A percentile compares a stretch with the other conserved stretches of the same genome.
Evolutionary conservation across 23 red algal species (phyloP).

Genomic region (Gracilaria vermiculophylla): DNA sequence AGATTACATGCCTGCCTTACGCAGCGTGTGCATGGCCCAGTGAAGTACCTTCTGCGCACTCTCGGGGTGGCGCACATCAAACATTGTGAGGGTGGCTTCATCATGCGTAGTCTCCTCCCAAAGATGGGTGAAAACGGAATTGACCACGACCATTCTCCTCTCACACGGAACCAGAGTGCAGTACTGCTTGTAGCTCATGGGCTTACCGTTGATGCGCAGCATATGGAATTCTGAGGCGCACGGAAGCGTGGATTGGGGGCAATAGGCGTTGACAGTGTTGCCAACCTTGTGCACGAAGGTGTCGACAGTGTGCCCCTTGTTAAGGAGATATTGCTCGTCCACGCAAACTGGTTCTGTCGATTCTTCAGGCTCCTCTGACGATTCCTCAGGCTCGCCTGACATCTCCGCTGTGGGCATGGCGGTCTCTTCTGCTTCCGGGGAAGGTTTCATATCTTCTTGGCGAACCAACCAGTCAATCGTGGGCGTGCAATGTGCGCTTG

Average conservation of each 20-base stretch:
- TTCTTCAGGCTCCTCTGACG: neutral
- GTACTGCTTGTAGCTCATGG: slow-evolving; percentile 10
- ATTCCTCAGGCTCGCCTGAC: neutral
- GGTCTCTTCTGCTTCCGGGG: neutral
- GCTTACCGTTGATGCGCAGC: neutral
- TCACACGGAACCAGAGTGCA: neutral
- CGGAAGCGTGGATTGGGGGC: slow-evolving; percentile 5
- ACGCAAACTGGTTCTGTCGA: slow-evolving; percentile 5
- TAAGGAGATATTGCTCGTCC: slow-evolving; percentile 1
- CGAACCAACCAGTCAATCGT: neutral
- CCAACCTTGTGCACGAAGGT: slow-evolving; percentile 17
- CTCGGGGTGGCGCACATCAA: slow-evolving; percentile 28
- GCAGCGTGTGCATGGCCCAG: slow-evolving; percentile 9
- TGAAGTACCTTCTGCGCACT: slow-evolving; percentile 15
- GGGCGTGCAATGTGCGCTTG: neutral
- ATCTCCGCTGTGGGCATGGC: neutral
- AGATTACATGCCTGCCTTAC: neutral
- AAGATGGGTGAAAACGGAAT: slow-evolving; percentile 9
- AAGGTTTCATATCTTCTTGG: neutral
- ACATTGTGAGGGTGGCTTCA: slow-evolving; percentile 17
- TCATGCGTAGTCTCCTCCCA: slow-evolving; percentile 30
- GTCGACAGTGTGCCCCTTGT: neutral
- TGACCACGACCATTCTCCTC: slow-evolving; percentile 1
- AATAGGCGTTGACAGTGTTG: neutral
- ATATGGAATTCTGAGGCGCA: slow-evolving; percentile 14